Percentiles rank a stretch among this genome's conserved stretches.
These are phyloP conservation scores for Arabis alpina DNA, from an alignment of 345 rosid genomes.

Conservation along the genomic window DNA sequence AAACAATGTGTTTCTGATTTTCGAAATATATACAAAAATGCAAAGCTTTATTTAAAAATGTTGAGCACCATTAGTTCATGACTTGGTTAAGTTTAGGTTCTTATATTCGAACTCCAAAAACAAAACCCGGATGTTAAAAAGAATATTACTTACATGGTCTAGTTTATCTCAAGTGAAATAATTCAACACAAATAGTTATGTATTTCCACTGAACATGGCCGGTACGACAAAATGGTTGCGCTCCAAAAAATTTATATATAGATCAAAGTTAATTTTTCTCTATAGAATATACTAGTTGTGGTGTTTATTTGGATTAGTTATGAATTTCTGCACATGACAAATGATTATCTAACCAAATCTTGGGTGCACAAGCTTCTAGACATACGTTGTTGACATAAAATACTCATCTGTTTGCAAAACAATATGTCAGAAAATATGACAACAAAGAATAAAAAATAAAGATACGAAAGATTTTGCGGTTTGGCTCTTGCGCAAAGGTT, in stretches of 20 bases:
- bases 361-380: conserved; percentile 16
- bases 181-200: background rate
- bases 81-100: background rate
- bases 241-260: background rate
- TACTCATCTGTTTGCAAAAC: conserved; percentile 19
- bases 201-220: background rate
- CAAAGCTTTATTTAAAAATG: background rate
- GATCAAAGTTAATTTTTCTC: background rate
- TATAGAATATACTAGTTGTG: background rate
- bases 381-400: conserved; percentile 31
- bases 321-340: conserved; percentile 3
- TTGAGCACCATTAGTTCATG: conserved; percentile 7
- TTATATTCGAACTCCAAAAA: conserved; percentile 1
- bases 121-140: background rate
- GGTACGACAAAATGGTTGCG: background rate
- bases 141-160: background rate
- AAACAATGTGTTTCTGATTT: conserved; percentile 5
- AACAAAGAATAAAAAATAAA: conserved; percentile 8
- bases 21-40: background rate
- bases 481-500: conserved; percentile 37
- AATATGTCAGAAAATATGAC: conserved; percentile 28
- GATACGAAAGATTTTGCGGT: conserved; percentile 42
- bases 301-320: background rate
- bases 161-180: background rate
- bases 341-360: conserved; percentile 1